Evolutionary conservation across 108 stramenopile species (phyloP), one percentile per base, ranked within the genome.

Genomic region (Nitzschia inconspicua): DNA sequence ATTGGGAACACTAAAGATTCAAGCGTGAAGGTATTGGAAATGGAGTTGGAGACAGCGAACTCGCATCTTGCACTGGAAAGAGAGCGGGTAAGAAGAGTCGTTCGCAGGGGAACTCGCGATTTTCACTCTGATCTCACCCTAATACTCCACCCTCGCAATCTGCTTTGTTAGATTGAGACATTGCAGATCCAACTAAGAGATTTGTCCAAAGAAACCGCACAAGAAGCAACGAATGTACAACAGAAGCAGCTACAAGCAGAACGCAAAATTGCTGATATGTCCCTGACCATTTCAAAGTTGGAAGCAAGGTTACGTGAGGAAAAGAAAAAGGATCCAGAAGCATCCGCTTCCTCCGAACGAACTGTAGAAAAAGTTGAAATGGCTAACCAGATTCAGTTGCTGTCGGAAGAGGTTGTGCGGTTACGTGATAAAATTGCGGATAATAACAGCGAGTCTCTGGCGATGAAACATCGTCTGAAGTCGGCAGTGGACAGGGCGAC

Each of bases 331-430:
- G 23, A 9, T 0, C 5, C 24, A 0, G 19, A 53, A 16, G 55
- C 59, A n/a, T 57, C 31, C 48, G 19, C 36, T n/a, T 25, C 6
- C 14, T 80, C 68, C 20, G 72, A 75, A 4, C n/a, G n/a, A n/a
- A n/a, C n/a, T n/a, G n/a, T n/a, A n/a, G n/a, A n/a, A n/a, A n/a
- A n/a, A n/a, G n/a, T n/a, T n/a, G 77, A 78, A 52, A 71, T 68
- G 62, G 30, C 68, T 22, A 77, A 72, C 35, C 83, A 84, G 46
- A 73, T 85, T 52, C 68, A 71, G 27, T 56, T 68, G 4, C 76
- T 91, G 1, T 87, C 89, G 5, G 85, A 91, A 70, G 81, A 87
- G 53, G 60, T 88, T 2, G 22, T 91, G 35, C 77, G 81, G 10
- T 72, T 82, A 32, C 77, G 87, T 43, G 79, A 78, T 10, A 84